Evolutionary conservation across 192 early-diverging fungal species (phyloP).

Genomic region (Coemansia biformis): DNA sequence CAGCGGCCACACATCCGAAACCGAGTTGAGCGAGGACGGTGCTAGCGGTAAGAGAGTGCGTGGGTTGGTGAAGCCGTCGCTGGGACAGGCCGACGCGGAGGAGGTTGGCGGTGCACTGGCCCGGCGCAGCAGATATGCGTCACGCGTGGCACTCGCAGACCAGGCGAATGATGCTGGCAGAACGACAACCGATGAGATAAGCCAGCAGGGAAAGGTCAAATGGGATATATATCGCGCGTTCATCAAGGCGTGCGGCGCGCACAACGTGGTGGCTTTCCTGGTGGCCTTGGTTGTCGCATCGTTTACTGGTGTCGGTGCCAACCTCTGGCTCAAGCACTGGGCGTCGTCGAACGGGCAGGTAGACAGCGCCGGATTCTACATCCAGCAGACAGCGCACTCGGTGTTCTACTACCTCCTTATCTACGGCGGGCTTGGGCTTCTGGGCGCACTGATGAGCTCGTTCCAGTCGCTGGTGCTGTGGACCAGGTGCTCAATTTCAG

Average conservation of each 20-base stretch:
- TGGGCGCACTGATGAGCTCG: conserved; percentile 65
- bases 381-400: conserved; percentile 24
- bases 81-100: conserved; percentile 52
- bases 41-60: conserved; percentile 15
- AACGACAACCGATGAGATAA: conserved; percentile 71
- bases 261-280: conserved; percentile 55
- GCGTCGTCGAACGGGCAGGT: conserved; percentile 53
- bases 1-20: conserved; percentile 17
- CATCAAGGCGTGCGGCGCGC: conserved; percentile 64
- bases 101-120: conserved; percentile 5
- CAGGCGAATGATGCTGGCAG: conserved; percentile 6
- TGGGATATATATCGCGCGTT: conserved; percentile 77
- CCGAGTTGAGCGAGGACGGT: conserved; percentile 28
- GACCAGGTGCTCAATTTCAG: conserved; percentile 76
- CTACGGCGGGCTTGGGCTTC: conserved; percentile 75
- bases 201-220: conserved; percentile 73
- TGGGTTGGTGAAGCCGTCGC: conserved; percentile 27
- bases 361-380: conserved; percentile 5
- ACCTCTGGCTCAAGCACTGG: conserved; percentile 73
- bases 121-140: not conserved
- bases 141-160: not conserved
- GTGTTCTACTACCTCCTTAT: conserved; percentile 63
- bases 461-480: conserved; percentile 78
- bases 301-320: conserved; percentile 53
- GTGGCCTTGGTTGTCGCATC: conserved; percentile 56